These are phyloP conservation scores for Drechslerella dactyloides DNA, from an alignment of 2,329 filamentous ascomycete genomes.

Conservation along the genomic window DNA sequence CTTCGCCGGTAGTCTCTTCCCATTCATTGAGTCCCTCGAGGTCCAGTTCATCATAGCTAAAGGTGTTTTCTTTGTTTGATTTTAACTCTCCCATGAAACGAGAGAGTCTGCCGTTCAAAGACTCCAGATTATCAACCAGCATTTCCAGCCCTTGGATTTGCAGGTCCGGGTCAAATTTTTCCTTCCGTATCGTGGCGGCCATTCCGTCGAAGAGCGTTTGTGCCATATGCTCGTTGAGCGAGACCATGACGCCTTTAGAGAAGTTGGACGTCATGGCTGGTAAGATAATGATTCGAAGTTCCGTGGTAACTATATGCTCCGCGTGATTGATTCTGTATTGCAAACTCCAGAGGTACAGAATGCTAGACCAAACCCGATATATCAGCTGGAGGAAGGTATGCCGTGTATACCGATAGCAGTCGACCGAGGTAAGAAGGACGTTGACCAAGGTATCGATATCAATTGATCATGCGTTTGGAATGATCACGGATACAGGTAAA, in stretches of 20 bases:
- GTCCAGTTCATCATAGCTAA: conserved; percentile 46
- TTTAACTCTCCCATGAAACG: conserved; percentile 38
- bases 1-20: conserved; percentile 10
- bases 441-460: neutral
- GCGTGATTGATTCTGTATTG: neutral
- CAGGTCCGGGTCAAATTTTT: conserved; percentile 32
- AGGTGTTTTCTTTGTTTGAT: conserved; percentile 35
- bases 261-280: conserved; percentile 39
- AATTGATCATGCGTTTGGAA: neutral
- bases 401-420: neutral
- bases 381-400: neutral
- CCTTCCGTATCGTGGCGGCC: conserved; percentile 38
- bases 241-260: conserved; percentile 43
- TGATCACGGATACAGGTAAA: neutral
- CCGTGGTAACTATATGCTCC: neutral
- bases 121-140: conserved; percentile 41
- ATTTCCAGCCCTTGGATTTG: conserved; percentile 47
- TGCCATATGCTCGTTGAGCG: conserved; percentile 46
- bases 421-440: too few relatives aligned
- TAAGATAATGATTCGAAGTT: neutral
- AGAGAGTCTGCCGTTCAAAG: conserved; percentile 29
- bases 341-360: neutral
- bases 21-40: conserved; percentile 35
- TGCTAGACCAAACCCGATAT: neutral
- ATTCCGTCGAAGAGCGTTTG: conserved; percentile 40